Evolutionary conservation across 78 protist species (phyloP).

Genomic region (Isochrysis galbana): DNA sequence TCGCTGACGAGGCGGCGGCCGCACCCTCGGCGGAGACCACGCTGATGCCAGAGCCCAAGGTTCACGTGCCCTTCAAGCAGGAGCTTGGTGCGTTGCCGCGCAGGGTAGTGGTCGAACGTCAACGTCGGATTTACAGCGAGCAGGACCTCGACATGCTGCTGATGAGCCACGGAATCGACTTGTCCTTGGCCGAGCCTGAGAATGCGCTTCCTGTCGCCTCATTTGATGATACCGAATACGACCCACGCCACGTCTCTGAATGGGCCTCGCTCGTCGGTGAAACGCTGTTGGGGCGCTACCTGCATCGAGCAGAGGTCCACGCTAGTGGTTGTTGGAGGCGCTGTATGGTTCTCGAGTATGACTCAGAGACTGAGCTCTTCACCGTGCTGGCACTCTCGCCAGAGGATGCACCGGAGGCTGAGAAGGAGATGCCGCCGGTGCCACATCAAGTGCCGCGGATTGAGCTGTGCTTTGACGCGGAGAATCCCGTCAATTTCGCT

Average conservation of each 20-base stretch:
- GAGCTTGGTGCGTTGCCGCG: constrained; percentile 68
- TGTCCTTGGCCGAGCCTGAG: neutral
- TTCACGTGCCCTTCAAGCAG: constrained; percentile 50
- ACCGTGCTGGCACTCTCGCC: neutral
- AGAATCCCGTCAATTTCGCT: constrained; percentile 64
- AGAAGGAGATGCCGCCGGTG: neutral
- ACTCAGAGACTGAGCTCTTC: neutral
- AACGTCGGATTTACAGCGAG: constrained; percentile 38
- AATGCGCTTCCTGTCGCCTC: constrained; percentile 45
- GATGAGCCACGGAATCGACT: constrained; percentile 1
- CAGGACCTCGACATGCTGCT: constrained; percentile 45
- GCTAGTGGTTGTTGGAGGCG: neutral
- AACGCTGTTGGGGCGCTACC: neutral
- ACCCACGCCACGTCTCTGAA: constrained; percentile 58
- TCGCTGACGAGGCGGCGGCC: no score
- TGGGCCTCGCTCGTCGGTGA: constrained; percentile 56
- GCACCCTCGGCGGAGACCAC: neutral
- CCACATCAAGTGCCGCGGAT: constrained; percentile 2
- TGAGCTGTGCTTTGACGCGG: constrained; percentile 38
- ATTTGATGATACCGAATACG: constrained; percentile 75
- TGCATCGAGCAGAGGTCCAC: neutral
- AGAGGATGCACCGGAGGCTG: neutral
- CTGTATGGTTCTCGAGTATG: neutral
- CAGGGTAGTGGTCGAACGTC: constrained; percentile 71
- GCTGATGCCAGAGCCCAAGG: constrained; percentile 70